These are phyloP conservation scores for Trichoderma polysporum DNA, from an alignment of 2,329 filamentous ascomycete species.

Conservation along the genomic window DNA sequence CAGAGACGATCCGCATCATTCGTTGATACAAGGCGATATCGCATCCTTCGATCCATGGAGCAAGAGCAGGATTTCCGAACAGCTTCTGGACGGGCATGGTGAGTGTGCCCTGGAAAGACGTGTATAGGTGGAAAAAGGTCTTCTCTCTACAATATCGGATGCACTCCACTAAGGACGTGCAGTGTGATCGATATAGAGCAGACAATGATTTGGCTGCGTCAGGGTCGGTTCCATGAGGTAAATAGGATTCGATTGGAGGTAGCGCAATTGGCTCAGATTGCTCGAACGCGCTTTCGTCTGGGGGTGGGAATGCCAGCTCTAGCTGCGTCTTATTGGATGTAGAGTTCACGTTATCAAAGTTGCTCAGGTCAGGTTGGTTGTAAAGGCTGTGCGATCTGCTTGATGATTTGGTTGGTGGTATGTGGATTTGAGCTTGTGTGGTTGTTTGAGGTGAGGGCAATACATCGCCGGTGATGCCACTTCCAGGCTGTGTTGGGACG, in stretches of 20 bases:
- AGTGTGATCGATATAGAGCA: constrained; percentile 90
- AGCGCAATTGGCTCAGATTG: constrained; percentile 72
- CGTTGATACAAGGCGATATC: constrained; percentile 96
- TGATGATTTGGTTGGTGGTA: constrained; percentile 21
- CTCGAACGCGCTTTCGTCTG: constrained; percentile 49
- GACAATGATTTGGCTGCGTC: constrained; percentile 84
- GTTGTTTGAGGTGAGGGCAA: constrained; percentile 34
- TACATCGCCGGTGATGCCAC: constrained; percentile 30
- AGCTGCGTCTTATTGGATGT: constrained; percentile 58
- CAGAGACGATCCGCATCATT: constrained; percentile 88
- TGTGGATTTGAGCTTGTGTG: constrained; percentile 25
- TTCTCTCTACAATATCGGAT: constrained; percentile 96
- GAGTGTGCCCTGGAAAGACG: constrained; percentile 91
- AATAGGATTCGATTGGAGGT: constrained; percentile 81
- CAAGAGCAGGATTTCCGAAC: constrained; percentile 75
- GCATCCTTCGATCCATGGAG: constrained; percentile 91
- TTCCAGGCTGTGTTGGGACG: constrained; percentile 33
- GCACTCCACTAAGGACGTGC: constrained; percentile 91
- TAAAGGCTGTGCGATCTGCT: constrained; percentile 51
- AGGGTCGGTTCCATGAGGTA: constrained; percentile 77
- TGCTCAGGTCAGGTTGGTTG: constrained; percentile 56
- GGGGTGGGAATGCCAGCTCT: constrained; percentile 60
- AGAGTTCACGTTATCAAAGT: constrained; percentile 58
- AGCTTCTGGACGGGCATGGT: constrained; percentile 96
- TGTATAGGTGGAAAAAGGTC: constrained; percentile 92